Percentiles rank a stretch among this genome's conserved stretches.
Conservation (phyloP, 2,329 filamentous ascomycete species). For the Tricladium varicosporioides region DNA sequence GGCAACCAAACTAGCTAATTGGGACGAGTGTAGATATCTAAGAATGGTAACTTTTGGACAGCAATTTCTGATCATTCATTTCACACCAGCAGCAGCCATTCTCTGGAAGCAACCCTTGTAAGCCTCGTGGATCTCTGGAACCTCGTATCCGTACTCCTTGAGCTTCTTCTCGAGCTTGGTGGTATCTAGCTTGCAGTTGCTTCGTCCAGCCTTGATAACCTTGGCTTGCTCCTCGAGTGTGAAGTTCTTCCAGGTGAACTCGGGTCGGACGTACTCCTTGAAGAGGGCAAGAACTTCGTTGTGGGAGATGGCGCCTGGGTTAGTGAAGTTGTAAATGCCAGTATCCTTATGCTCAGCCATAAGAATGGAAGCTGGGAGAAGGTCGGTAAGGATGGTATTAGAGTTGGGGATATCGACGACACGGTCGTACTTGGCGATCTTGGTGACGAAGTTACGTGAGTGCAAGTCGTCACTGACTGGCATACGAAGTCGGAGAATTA, state of each 20-base stretch:
- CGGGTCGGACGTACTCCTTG: conserved; percentile 60
- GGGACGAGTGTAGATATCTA: neutral
- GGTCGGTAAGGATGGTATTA: conserved; percentile 63
- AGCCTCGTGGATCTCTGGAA: conserved; percentile 61
- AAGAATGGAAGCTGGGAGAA: conserved; percentile 59
- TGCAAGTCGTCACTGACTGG: conserved; percentile 67
- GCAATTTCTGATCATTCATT: conserved; percentile 37
- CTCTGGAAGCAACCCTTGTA: conserved; percentile 62
- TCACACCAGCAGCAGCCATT: conserved; percentile 56
- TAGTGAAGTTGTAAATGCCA: conserved; percentile 69
- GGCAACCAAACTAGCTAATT: neutral
- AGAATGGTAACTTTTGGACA: conserved; percentile 15
- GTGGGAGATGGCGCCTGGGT: conserved; percentile 68
- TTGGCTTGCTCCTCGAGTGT: conserved; percentile 63
- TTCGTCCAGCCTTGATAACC: conserved; percentile 65
- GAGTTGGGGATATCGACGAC: conserved; percentile 69
- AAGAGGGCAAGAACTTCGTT: conserved; percentile 65
- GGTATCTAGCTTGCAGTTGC: conserved; percentile 64
- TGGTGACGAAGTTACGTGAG: conserved; percentile 66
- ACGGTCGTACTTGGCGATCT: conserved; percentile 62
- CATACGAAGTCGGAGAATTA: conserved; percentile 67
- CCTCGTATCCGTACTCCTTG: conserved; percentile 53
- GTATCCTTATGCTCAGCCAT: conserved; percentile 60
- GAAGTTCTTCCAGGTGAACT: conserved; percentile 64
- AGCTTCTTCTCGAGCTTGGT: conserved; percentile 60